Evolutionary conservation across 306 rosid species (phyloP).

Genomic region (Citrullus mucosospermus): DNA sequence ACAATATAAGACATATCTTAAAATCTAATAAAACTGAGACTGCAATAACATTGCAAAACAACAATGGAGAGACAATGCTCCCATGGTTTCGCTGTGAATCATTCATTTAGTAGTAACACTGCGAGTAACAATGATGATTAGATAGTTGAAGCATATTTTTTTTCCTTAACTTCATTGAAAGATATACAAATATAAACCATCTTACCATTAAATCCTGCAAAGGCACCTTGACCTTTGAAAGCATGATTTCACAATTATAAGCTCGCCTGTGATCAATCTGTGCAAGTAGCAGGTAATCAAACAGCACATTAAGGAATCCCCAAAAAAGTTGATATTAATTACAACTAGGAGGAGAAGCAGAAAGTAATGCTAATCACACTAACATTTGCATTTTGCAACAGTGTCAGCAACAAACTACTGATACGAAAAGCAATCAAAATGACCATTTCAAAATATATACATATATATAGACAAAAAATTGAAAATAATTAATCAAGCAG

Average conservation of each 20-base stretch:
- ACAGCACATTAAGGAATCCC: neutral
- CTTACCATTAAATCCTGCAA: constrained; percentile 78
- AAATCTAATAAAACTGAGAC: neutral
- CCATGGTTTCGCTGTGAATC: neutral
- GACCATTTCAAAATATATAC: neutral
- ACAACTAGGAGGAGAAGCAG: neutral
- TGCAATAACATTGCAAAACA: neutral
- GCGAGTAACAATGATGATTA: neutral
- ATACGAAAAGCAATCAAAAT: neutral
- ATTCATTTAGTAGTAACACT: neutral
- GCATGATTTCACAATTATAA: constrained; percentile 92
- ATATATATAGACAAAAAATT: neutral
- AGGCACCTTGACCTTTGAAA: constrained; percentile 89
- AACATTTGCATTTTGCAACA: neutral
- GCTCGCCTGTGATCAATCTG: constrained; percentile 92
- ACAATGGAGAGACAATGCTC: neutral
- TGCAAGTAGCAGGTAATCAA: constrained; percentile 8
- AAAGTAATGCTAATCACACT: neutral
- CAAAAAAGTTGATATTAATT: neutral
- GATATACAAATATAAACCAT: neutral
- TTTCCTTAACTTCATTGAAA: neutral
- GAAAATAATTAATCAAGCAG: neutral
- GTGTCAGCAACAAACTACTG: neutral
- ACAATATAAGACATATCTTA: neutral
- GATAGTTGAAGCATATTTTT: neutral